A percentile compares a stretch with the other conserved stretches of the same genome.
These are phyloP conservation scores for Phyllostachys edulis DNA, from an alignment of 176 grass and related monocot genomes.

Conservation along the genomic window DNA sequence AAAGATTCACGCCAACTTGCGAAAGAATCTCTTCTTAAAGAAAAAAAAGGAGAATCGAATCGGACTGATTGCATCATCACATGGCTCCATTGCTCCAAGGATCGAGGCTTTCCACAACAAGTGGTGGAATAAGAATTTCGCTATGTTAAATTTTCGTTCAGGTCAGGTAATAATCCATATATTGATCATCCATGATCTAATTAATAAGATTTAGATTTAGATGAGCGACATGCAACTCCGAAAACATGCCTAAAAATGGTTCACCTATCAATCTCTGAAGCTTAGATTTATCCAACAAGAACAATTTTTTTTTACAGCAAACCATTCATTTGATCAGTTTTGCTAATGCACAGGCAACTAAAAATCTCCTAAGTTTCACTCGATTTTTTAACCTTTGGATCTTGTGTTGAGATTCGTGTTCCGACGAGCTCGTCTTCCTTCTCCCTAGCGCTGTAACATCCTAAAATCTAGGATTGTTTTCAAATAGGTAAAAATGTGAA, in stretches of 20 bases:
- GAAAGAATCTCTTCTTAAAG: background rate
- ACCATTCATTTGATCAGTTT: too few species aligned
- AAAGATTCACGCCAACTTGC: conserved; percentile 24
- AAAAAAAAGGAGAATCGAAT: background rate
- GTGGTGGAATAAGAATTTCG: background rate
- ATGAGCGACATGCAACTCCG: background rate
- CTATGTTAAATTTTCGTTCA: background rate
- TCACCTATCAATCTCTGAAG: background rate
- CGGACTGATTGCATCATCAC: background rate
- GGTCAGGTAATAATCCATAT: background rate
- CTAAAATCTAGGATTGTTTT: too few species aligned
- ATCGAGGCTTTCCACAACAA: conserved; percentile 25
- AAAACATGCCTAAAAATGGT: background rate
- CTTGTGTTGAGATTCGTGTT: too few species aligned
- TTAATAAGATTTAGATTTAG: background rate
- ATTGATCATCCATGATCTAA: background rate
- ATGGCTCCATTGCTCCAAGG: background rate
- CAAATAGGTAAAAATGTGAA: too few species aligned
- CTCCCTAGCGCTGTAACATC: too few species aligned
- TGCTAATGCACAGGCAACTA: too few species aligned
- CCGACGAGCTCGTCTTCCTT: too few species aligned
- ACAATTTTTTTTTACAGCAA: background rate
- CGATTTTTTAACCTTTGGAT: too few species aligned
- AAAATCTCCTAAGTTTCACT: too few species aligned
- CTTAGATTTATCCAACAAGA: background rate